Base-by-base conservation (phyloP, 768 basidiomycete species). In the Pleurotus djamor region DNA sequence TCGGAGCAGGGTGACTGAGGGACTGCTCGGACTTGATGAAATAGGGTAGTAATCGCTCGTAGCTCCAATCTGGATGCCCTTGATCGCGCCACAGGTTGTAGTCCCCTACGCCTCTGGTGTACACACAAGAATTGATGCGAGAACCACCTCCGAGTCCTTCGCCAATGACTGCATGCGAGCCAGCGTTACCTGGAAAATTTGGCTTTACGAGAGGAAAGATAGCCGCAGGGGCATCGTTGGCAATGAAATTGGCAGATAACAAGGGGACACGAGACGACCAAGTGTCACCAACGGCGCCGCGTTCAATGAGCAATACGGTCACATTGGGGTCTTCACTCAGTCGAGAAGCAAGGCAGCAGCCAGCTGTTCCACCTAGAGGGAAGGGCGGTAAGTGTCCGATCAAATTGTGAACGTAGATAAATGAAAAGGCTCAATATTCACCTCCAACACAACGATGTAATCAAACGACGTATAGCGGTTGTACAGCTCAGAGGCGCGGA, bases 341-440 rank as follows among this genome's bases (percentile, higher is more conserved):
- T 12, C 63, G 61, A 14, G 61, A 57, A 17, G 61, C 63, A 12
- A 62, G 34, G 38, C 52, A 52, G 37, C 62, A 49, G 37, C 62
- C 61, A 12, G 63, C 63, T 16, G 63, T 62, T 55, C 59, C 10
- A 41, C 21, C 32, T 61, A 1, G 3, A 28, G 21, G 21, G 21
- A 28, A 28, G 21, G 21, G 1, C 21, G 21, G 21, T 28, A 28
- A 28, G 21, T 28, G 1, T 3, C 21, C 21, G 21, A 3, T 28
- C 21, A 28, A 28, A 28, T 28, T 28, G 21, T 28, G 21, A 28
- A 28, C 21, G 3, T 3, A 28, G 1, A 28, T 1, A 28, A 1
- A 28, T 28, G 21, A 28, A 28, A 28, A 28, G 21, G 21, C 21
- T 28, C 21, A 3, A 28, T 28, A 28, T 28, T 28, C 21, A 47